These are phyloP conservation scores for Lasiodiplodia sp. DNA, from an alignment of 2,329 filamentous ascomycete species.

Conservation along the genomic window DNA sequence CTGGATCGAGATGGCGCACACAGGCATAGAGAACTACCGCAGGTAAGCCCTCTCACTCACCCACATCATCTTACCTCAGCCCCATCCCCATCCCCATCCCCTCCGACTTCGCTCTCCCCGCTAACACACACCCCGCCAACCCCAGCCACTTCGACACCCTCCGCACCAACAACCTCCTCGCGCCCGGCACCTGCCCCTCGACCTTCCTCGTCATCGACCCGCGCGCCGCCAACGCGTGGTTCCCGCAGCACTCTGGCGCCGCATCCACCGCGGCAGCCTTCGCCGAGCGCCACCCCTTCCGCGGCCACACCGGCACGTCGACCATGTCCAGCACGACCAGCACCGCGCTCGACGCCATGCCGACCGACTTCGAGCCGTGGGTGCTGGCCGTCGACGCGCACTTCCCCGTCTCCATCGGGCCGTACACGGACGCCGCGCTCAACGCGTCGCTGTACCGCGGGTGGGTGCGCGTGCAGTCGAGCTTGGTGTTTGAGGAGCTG, in stretches of 20 bases:
- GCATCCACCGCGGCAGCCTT: neutral
- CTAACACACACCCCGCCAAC: no score
- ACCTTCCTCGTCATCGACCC: constrained; percentile 20
- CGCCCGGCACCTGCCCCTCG: neutral
- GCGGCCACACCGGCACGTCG: neutral
- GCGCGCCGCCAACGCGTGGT: constrained; percentile 18
- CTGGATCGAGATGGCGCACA: constrained; percentile 5
- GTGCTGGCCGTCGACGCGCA: constrained; percentile 5
- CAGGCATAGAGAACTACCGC: constrained; percentile 1
- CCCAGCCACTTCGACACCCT: constrained; percentile 7
- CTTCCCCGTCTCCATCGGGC: neutral
- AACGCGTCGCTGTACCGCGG: neutral
- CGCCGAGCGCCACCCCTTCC: neutral
- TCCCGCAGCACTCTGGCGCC: neutral
- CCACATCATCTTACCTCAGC: neutral
- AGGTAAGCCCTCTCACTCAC: neutral
- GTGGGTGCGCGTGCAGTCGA: constrained; percentile 13
- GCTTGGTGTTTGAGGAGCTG: constrained; percentile 18
- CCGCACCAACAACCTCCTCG: constrained; percentile 9
- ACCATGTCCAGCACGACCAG: constrained; percentile 22
- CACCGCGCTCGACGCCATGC: constrained; percentile 2
- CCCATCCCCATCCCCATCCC: no score
- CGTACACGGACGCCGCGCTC: no score
- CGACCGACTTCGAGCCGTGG: constrained; percentile 20
- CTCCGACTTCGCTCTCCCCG: neutral